These are phyloP conservation scores for Boletus smithii DNA, from an alignment of 1,284 basidiomycete species.

Conservation along the genomic window DNA sequence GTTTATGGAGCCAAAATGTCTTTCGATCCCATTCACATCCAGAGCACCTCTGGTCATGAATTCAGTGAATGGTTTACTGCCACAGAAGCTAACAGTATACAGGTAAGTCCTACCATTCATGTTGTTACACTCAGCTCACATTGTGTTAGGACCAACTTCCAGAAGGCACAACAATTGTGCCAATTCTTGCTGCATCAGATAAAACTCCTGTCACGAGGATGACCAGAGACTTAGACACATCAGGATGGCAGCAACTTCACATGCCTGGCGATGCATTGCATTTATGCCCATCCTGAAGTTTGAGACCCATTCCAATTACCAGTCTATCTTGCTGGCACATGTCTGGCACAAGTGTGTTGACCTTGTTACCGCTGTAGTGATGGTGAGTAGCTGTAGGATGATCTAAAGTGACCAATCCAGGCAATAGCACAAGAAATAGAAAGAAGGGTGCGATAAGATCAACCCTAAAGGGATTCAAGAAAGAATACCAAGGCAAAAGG, in stretches of 20 bases:
- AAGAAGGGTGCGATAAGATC: too few relatives aligned
- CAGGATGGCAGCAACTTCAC: slow-evolving; percentile 4
- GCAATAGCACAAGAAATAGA: too few relatives aligned
- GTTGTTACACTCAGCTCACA: too few relatives aligned
- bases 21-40: slow-evolving; percentile 1
- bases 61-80: slow-evolving; percentile 8
- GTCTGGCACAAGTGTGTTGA: not conserved
- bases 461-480: too few relatives aligned
- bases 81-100: not conserved
- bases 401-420: too few relatives aligned
- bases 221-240: slow-evolving; percentile 3
- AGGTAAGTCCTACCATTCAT: slow-evolving; percentile 4
- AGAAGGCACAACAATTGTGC: slow-evolving; percentile 3
- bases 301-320: not conserved
- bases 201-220: slow-evolving; percentile 8
- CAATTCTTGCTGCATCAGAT: slow-evolving; percentile 8
- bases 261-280: slow-evolving; percentile 7
- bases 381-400: too few relatives aligned
- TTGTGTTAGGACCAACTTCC: slow-evolving; percentile 8
- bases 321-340: not conserved
- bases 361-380: too few relatives aligned
- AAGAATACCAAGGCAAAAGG: too few relatives aligned
- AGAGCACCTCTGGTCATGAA: not conserved
- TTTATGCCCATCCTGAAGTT: slow-evolving; percentile 7
- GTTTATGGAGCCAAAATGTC: slow-evolving; percentile 1